These are phyloP conservation scores for Lodderomyces metapsilosis DNA, from an alignment of 1,139 yeast species.

Conservation along the genomic window DNA sequence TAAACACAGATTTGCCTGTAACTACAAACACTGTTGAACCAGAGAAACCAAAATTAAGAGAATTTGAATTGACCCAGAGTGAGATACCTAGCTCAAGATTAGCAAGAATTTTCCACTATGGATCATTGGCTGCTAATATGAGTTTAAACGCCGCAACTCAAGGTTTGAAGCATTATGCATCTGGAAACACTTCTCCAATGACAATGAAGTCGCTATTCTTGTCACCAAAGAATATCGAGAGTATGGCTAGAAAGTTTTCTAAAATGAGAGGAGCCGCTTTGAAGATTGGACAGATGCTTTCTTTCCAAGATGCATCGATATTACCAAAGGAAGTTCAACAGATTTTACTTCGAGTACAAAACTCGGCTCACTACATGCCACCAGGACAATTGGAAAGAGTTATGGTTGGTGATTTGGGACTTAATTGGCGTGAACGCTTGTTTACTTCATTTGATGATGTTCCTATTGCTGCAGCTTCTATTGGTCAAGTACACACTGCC, in stretches of 20 bases:
- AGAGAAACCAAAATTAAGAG: conserved; percentile 27
- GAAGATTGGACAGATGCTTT: conserved; percentile 91
- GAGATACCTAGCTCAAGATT: conserved; percentile 84
- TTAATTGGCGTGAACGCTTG: conserved; percentile 66
- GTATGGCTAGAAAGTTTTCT: conserved; percentile 82
- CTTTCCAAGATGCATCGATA: conserved; percentile 86
- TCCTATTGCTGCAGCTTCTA: conserved; percentile 97
- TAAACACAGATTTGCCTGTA: neutral
- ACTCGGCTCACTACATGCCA: conserved; percentile 96
- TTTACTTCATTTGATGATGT: conserved; percentile 78
- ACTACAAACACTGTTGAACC: conserved; percentile 24
- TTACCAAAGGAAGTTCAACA: conserved; percentile 84
- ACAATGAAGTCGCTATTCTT: conserved; percentile 62
- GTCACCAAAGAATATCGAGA: conserved; percentile 80
- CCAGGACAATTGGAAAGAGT: conserved; percentile 81
- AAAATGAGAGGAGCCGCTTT: conserved; percentile 98
- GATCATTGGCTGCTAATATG: conserved; percentile 87
- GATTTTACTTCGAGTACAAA: conserved; percentile 81
- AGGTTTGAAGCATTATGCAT: conserved; percentile 66
- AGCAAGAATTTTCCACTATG: conserved; percentile 88
- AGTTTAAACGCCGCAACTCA: conserved; percentile 84
- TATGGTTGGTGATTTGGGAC: conserved; percentile 71
- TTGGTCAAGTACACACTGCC: conserved; percentile 94
- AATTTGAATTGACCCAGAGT: conserved; percentile 55
- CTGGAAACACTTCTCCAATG: conserved; percentile 38